Evolutionary conservation across 345 rosid species (phyloP).

Genomic region (Orychophragmus violaceus): DNA sequence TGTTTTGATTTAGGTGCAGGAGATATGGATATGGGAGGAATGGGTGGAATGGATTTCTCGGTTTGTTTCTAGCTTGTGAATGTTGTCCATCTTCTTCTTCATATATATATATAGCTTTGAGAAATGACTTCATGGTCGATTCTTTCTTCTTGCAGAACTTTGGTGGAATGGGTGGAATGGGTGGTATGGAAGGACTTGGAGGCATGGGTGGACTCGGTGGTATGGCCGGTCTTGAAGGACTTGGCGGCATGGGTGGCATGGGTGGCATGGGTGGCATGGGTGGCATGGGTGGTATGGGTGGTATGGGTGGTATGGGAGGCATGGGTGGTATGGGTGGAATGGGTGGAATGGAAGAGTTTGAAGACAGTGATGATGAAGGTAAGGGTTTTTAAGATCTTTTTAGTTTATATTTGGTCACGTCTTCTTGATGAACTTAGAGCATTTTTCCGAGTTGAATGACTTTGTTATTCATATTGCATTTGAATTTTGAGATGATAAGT

Average conservation of each 20-base stretch:
- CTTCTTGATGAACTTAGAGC: background rate
- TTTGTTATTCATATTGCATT: background rate
- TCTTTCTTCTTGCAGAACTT: conserved; percentile 25
- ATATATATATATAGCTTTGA: background rate
- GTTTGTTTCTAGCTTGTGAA: conserved; percentile 20
- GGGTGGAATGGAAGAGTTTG: conserved; percentile 61
- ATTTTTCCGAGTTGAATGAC: background rate
- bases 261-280: conserved; percentile 26
- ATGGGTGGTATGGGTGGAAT: background rate
- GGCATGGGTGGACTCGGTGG: background rate
- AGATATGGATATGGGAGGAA: conserved; percentile 30
- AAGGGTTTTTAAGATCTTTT: conserved; percentile 1
- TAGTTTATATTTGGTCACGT: conserved; percentile 1
- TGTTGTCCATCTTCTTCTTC: background rate
- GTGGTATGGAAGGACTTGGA: background rate
- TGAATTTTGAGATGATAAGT: background rate
- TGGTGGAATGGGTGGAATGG: conserved; percentile 29
- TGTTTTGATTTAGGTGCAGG: conserved; percentile 40
- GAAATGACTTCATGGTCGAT: background rate
- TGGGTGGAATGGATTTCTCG: conserved; percentile 39
- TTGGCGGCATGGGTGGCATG: conserved; percentile 29
- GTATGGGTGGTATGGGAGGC: conserved; percentile 24
- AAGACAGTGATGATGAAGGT: conserved; percentile 95
- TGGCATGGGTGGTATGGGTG: conserved; percentile 23
- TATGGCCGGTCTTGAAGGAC: conserved; percentile 3